phyloP scores from a whole-genome alignment of 345 rosid species.

The Ailanthus altissimus region DNA sequence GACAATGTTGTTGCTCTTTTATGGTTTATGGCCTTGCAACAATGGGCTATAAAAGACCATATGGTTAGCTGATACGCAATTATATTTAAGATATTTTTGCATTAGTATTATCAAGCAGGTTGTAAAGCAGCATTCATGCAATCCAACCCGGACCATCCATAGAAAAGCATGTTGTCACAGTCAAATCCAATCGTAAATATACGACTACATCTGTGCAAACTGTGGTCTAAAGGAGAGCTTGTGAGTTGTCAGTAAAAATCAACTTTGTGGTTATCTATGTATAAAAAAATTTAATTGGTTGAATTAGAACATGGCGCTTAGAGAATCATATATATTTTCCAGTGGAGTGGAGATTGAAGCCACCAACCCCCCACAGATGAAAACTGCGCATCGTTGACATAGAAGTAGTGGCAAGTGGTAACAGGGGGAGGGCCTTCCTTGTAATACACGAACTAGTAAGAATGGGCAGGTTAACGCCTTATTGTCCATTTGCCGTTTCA shows the following conservation, averaged over 20 bases:
- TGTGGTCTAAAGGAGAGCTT: too few relatives aligned
- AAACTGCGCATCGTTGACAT: too few relatives aligned
- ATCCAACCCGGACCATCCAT: neutral
- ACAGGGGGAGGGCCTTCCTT: neutral
- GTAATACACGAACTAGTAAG: neutral
- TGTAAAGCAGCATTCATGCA: neutral
- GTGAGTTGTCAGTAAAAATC: too few relatives aligned
- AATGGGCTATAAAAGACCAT: neutral
- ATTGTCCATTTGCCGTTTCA: neutral
- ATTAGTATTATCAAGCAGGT: neutral
- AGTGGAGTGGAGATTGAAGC: neutral
- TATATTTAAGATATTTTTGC: neutral
- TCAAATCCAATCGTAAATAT: neutral
- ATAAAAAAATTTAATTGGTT: too few relatives aligned
- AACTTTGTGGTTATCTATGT: too few relatives aligned
- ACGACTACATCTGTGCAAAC: too few relatives aligned
- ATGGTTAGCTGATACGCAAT: neutral
- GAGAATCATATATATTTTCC: too few relatives aligned
- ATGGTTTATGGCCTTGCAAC: neutral
- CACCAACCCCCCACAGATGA: neutral
- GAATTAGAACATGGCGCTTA: too few relatives aligned
- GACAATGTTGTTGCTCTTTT: neutral
- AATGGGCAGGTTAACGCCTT: neutral
- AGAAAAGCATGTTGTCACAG: neutral
- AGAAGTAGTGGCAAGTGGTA: neutral